Base-by-base conservation (phyloP, 306 rosid genomes). In the Ormosia semicastrata region DNA sequence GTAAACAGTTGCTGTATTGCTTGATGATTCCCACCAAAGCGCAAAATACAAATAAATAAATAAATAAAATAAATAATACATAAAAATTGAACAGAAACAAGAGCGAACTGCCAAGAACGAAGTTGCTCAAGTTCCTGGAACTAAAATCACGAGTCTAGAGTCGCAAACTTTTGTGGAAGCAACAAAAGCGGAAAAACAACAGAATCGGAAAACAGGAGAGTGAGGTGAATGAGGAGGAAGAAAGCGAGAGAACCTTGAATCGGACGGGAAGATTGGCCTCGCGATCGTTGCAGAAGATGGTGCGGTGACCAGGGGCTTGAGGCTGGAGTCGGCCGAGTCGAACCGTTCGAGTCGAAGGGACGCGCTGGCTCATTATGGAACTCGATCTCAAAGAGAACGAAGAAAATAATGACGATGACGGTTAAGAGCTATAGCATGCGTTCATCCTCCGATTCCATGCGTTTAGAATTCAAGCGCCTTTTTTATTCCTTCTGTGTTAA, bases 301-400 rank as follows among this genome's bases (percentile, higher is more conserved):
- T 95, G 40, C 99, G 98, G 78, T 90, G 65, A 40, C 92, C 85
- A 14, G 99, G 99, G 1, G 99, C 98, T 78, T 93, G 99, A 2
- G 99, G 99, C 86, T 91, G 97, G 62, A 93, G 92, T 14, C 92
- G 97, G 17, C 99, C 99, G 83, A 95, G 97, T 53, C 93, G 89
- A 85, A 93, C 91, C 13, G 95, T 81, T 66, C 73, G 87, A 80
- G 91, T 89, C 14, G 24, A 24, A 24, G 88, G 17, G 24, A 73
- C 34, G 8, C 92, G 90, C 6, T 87, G 86, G 14, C 17, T 15
- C 87, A 77, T 37, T 18, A 80, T 32, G 46, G 86, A 75, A 83
- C 83, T 82, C 46, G 90, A 70, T 84, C 97, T 82, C 62, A 93
- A 75, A 75, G 91, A 73, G 64, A 71, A 14, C 15, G 88, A 81